phyloP scores from a whole-genome alignment of 495 filamentous ascomycete species.

The Aspergillus coremiiformis region DNA sequence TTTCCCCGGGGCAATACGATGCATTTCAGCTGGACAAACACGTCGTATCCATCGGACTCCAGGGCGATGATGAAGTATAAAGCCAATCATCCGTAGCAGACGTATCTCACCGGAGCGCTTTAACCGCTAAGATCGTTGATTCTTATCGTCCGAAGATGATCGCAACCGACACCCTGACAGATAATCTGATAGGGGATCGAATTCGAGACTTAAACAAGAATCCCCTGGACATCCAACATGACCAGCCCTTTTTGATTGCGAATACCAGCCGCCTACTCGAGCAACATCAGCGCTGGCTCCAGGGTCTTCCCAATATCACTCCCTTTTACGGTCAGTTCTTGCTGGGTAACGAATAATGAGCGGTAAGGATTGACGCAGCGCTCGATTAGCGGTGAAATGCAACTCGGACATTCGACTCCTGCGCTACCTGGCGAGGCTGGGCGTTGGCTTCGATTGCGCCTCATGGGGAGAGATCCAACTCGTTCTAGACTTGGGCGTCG shows the following conservation, averaged over 20 bases:
- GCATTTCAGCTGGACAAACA: too few relatives aligned
- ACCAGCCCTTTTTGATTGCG: not conserved
- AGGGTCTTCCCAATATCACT: not conserved
- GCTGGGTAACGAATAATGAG: too few relatives aligned
- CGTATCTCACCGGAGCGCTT: too few relatives aligned
- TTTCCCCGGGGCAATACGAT: too few relatives aligned
- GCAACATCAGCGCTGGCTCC: not conserved
- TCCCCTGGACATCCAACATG: not conserved
- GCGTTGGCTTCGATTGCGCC: constrained; percentile 29
- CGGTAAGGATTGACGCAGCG: too few relatives aligned
- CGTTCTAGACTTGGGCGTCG: constrained; percentile 22
- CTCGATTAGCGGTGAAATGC: constrained; percentile 39
- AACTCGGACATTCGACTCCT: constrained; percentile 25
- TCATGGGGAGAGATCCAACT: constrained; percentile 23
- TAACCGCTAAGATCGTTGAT: too few relatives aligned
- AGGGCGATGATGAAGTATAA: too few relatives aligned
- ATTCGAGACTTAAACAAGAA: not conserved
- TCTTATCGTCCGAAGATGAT: not conserved
- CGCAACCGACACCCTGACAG: not conserved
- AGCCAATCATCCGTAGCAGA: too few relatives aligned
- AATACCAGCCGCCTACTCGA: not conserved
- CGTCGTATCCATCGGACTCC: too few relatives aligned
- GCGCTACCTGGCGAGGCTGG: constrained; percentile 17
- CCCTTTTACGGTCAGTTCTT: not conserved
- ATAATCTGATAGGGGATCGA: not conserved